Base-by-base conservation (phyloP, 1,284 basidiomycete genomes). In the Omphalotus olearius region DNA sequence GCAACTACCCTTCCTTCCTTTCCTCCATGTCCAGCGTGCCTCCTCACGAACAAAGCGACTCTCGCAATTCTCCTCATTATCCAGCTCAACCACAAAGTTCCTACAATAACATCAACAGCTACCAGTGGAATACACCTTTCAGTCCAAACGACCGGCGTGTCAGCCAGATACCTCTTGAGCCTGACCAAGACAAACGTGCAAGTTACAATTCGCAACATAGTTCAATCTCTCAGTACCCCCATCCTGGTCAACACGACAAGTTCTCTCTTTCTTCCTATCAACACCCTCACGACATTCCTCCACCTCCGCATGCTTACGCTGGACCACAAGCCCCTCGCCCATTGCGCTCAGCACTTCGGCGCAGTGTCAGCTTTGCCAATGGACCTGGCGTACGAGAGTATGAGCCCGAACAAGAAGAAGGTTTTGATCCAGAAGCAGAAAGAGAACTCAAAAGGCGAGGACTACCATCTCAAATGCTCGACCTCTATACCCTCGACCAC, bases 241-340 rank as follows among this genome's bases (percentile, higher is more conserved):
- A 9, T 2, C 60, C 65, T 23, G 11, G 5, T 30, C 60, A 67
- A 26, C 53, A 61, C 10, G 59, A 71, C 54, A 63, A 68, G 47
- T 78, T 69, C 56, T 70, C 77, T 0, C 63, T 82, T 41, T 75
- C 79, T 10, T 80, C 80, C 1, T 77, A 80, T 64, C 67, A 72
- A 46, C 80, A 84, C 56, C 80, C 82, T 14, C 75, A 80, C 56
- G 78, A 82, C 41, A 82, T 85, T 46, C 67, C 65, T 16, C 70
- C 78, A 6, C 83, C 82, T 3, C 62, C 65, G 40, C 62, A 66
- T 50, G 69, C 67, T 1, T 74, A 78, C 57, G 53, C 69, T 17
- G 59, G 59, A 20, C 55, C 50, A 30, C 53, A n/a, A 30, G 51
- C 51, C 11, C 48, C 51, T 25, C 57, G 52, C 28, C 56, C 59